Percentiles rank a stretch among this genome's conserved stretches.
Conservation (phyloP, 2,329 filamentous ascomycete species). For the Penicillium palitans region DNA sequence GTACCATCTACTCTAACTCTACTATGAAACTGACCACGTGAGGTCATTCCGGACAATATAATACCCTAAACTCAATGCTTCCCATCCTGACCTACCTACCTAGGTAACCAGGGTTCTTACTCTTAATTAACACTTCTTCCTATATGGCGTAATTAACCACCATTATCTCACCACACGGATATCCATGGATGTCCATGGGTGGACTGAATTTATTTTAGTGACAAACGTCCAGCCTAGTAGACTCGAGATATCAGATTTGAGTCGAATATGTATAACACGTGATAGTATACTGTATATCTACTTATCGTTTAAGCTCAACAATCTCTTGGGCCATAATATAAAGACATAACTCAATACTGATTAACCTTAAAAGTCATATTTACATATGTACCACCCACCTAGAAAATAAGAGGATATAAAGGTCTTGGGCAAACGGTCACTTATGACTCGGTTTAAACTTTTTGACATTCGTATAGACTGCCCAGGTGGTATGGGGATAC, state of each 20-base stretch:
- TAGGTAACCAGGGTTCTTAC: neutral
- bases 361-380: no score
- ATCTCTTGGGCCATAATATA: neutral
- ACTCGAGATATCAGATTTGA: no score
- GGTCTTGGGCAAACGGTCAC: neutral
- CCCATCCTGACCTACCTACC: no score
- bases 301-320: neutral
- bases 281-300: neutral
- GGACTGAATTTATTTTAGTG: neutral
- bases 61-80: neutral
- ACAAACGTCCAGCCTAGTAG: neutral
- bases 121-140: neutral
- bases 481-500: no score
- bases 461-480: neutral
- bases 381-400: no score
- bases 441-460: no score
- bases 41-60: neutral
- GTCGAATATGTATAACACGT: no score
- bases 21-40: neutral
- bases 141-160: neutral
- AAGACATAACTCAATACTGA: neutral
- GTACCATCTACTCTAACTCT: neutral
- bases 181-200: no score
- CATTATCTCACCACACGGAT: neutral
- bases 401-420: neutral